Conservation (phyloP, 1,284 basidiomycete species). For the Sporisorium exsertum region DNA sequence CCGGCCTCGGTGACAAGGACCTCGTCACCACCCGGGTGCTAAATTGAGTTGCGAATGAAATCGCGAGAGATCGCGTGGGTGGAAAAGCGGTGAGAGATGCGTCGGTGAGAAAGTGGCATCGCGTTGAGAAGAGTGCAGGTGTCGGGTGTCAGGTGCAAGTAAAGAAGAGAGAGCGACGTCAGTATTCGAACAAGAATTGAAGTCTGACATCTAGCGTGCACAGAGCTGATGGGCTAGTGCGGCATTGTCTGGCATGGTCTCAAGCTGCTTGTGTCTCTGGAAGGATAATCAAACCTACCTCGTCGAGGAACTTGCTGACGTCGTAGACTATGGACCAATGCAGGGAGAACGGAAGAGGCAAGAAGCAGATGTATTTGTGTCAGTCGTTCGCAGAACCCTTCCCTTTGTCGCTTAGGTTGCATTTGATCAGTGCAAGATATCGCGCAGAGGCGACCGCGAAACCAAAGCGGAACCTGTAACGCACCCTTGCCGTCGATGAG, state of each 20-base stretch:
- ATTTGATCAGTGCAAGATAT: neutral
- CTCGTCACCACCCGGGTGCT: conserved; percentile 95
- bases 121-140: neutral
- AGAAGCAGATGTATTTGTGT: neutral
- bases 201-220: neutral
- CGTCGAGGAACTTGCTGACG: conserved; percentile 92
- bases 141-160: neutral
- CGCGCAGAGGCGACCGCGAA: neutral
- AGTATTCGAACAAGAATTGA: neutral
- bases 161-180: neutral
- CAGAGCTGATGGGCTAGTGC: neutral
- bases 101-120: neutral
- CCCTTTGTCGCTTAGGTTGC: no score
- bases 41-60: neutral
- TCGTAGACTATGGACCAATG: conserved; percentile 80
- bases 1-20: conserved; percentile 92
- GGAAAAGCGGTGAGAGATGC: no score
- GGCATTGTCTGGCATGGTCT: neutral
- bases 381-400: neutral
- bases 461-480: conserved; percentile 4
- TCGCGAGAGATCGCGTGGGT: neutral
- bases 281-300: conserved; percentile 75
- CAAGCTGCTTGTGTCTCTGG: neutral
- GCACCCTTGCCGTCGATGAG: conserved; percentile 67
- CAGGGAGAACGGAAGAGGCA: neutral